Conservation (phyloP, 2,329 filamentous ascomycete genomes). For the Orbilia oligospora region DNA sequence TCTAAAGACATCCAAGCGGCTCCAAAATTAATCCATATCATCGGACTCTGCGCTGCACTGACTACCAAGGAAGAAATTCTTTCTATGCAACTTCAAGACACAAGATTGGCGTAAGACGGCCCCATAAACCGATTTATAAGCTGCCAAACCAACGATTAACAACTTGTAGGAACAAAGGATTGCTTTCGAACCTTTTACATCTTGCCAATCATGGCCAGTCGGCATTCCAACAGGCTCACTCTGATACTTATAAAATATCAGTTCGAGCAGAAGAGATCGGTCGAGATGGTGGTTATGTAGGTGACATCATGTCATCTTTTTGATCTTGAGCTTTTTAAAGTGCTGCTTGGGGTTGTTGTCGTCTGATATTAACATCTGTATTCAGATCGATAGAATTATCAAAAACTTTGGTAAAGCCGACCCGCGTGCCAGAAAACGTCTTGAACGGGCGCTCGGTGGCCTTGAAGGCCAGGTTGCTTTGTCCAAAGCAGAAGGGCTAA, state of each 20-base stretch:
- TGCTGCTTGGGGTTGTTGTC: background rate
- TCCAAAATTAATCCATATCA: constrained; percentile 17
- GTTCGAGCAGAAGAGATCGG: constrained; percentile 18
- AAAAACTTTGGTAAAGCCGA: background rate
- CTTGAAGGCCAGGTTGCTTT: constrained; percentile 4
- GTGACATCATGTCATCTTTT: background rate
- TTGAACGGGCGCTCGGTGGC: background rate
- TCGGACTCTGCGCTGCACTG: constrained; percentile 15
- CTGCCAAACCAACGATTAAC: background rate
- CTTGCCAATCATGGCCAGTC: constrained; percentile 23
- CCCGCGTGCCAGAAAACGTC: constrained; percentile 5
- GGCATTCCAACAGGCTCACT: constrained; percentile 23
- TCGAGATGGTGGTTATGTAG: constrained; percentile 6
- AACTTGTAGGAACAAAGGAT: constrained; percentile 8
- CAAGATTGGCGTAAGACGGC: constrained; percentile 6
- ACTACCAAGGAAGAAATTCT: constrained; percentile 13
- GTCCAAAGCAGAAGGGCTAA: background rate
- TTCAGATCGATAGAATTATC: constrained; percentile 18
- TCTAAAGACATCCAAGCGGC: background rate
- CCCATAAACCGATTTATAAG: background rate
- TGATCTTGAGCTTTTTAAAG: background rate
- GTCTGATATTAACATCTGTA: background rate
- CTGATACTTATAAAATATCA: constrained; percentile 26
- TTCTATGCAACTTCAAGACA: background rate
- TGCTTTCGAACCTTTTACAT: constrained; percentile 17